Evolutionary conservation across 1,139 yeast genomes (phyloP), one percentile per base, ranked within the genome.

Genomic region (Tardiomyces digboiensis): DNA sequence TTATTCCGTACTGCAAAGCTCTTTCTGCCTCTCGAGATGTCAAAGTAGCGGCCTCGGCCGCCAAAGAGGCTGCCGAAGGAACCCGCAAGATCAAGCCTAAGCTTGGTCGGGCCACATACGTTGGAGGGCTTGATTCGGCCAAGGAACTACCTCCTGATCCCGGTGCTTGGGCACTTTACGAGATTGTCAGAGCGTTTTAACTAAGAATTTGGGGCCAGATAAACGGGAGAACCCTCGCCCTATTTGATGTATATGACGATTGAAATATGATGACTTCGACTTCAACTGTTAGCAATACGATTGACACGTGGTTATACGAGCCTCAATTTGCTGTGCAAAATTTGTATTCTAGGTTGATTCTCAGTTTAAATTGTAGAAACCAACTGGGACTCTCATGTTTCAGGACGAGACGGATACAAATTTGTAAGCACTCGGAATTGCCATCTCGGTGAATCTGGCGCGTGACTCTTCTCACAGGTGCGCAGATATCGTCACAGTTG

Each of bases 61-160:
- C 95, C 6, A 70, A 68, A 40, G 66, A 74, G 36, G 95, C 95
- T 37, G 89, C 95, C 36, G 79, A 83, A 43, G 64, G 74, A 7
- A 89, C 97, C 0, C 78, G 80, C 45, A 68, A 76, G 38, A 68
- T 85, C 51, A 81, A 76, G 52, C 97, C 97, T 39, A 82, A 83
- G 55, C 87, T 89, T 54, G 97, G 97, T 36, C 76, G 97, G 59
- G 95, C 97, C 13, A 82, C 95, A 7, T 89, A 89, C 59, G 97
- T 89, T 14, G 72, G 72, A 46, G 77, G 77, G 49, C 79, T 75
- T 19, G 84, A 78, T 46, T 62, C 70, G 47, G 61, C 60, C 42
- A 64, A 63, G 40, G 68, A 68, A 43, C 60, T 61, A 26, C 57
- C 88, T 38, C 95, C 96, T 2, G 97, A 89, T 57, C 97, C 97